A percentile compares a stretch with the other conserved stretches of the same genome.
phyloP scores from a whole-genome alignment of 768 basidiomycete species.

The Rhizopogon roseolus region DNA sequence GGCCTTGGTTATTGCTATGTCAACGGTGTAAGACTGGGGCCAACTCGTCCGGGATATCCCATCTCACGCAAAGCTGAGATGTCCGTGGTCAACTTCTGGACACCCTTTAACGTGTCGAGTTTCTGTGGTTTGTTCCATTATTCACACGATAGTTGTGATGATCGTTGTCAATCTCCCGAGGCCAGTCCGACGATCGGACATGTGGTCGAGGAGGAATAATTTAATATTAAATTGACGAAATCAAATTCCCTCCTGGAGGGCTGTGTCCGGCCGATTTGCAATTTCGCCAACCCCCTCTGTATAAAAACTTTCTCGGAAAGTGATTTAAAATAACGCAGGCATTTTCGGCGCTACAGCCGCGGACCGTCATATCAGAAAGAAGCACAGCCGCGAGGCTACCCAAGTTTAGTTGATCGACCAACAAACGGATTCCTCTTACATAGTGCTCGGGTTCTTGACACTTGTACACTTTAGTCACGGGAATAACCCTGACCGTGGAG shows the following conservation, averaged over 20 bases:
- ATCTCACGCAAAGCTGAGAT: background rate
- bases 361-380: background rate
- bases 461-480: background rate
- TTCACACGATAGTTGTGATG: background rate
- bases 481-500: background rate
- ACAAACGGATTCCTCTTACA: background rate
- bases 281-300: background rate
- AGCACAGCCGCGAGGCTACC: background rate
- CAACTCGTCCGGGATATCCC: background rate
- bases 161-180: background rate
- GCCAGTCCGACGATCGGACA: background rate
- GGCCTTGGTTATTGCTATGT: background rate
- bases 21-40: background rate
- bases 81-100: background rate
- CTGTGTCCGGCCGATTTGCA: background rate
- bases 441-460: background rate
- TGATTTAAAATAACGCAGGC: no score
- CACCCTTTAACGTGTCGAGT: background rate
- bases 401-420: background rate
- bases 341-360: background rate
- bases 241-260: background rate
- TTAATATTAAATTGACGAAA: background rate
- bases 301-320: no score
- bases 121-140: background rate
- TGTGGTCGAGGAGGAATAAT: conserved; percentile 1